A percentile compares a stretch with the other conserved stretches of the same genome.
Conservation (phyloP, 2,329 filamentous ascomycete genomes). For the Colletotrichum scovillei region DNA sequence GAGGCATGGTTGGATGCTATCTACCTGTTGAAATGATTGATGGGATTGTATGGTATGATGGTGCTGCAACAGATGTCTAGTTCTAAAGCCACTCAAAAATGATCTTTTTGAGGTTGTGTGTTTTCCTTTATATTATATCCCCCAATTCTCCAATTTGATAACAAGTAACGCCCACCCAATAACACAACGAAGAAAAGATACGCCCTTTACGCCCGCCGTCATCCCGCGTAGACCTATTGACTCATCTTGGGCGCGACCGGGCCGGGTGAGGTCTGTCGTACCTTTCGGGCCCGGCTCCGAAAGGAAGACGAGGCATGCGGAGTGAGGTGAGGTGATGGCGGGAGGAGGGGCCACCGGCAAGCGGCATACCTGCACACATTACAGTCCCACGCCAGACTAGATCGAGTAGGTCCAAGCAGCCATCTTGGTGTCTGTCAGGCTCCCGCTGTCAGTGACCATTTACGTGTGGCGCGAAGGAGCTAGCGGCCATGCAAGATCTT, state of each 20-base stretch:
- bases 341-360: background rate
- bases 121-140: background rate
- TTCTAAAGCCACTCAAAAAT: background rate
- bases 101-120: background rate
- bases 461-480: background rate
- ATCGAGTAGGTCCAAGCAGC: constrained; percentile 15
- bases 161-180: background rate
- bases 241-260: constrained; percentile 2
- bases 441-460: background rate
- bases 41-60: background rate
- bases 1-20: constrained; percentile 49
- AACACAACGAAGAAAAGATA: background rate
- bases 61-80: background rate
- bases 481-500: background rate
- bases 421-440: background rate
- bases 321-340: background rate
- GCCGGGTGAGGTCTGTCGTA: background rate
- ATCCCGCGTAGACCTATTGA: background rate
- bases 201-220: background rate
- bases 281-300: constrained; percentile 6
- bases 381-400: background rate
- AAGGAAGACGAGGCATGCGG: background rate
- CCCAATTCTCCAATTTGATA: background rate
- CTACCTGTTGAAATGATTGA: background rate
- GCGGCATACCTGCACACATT: background rate